Percentiles rank a stretch among this genome's conserved stretches.
These are phyloP conservation scores for Nymphaea colorata DNA, from an alignment of 164 flowering plant species.

Conservation along the genomic window DNA sequence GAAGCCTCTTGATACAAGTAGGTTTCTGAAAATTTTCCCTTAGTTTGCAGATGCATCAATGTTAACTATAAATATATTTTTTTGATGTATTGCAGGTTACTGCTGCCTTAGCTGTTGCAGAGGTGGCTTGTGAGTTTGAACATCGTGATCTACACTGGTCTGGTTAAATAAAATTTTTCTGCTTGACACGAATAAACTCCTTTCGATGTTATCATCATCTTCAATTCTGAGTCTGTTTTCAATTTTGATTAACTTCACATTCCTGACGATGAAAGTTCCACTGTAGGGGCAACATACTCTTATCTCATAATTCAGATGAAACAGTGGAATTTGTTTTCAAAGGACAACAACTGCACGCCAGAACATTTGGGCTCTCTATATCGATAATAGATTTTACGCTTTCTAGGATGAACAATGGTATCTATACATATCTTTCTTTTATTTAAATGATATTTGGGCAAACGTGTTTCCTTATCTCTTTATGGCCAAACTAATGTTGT, in stretches of 20 bases:
- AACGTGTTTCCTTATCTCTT: no score
- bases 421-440: background rate
- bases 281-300: slow-evolving; percentile 90
- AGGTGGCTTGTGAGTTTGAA: slow-evolving; percentile 88
- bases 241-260: background rate
- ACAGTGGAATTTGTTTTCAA: slow-evolving; percentile 46
- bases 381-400: slow-evolving; percentile 90
- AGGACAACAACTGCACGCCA: slow-evolving; percentile 40
- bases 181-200: background rate
- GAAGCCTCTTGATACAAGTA: slow-evolving; percentile 70
- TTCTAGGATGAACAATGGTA: slow-evolving; percentile 88
- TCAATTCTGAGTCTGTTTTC: background rate
- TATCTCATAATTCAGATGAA: slow-evolving; percentile 43
- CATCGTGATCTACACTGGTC: slow-evolving; percentile 96
- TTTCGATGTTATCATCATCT: background rate
- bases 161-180: slow-evolving; percentile 1
- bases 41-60: background rate
- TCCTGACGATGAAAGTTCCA: slow-evolving; percentile 2
- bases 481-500: no score
- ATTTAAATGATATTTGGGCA: no score
- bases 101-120: slow-evolving; percentile 83
- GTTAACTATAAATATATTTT: background rate
- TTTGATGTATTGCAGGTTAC: slow-evolving; percentile 43
- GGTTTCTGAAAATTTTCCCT: background rate
- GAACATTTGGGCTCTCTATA: slow-evolving; percentile 47